Conservation (phyloP, 176 grass and related monocot species). For the Pontederia crassipes region DNA sequence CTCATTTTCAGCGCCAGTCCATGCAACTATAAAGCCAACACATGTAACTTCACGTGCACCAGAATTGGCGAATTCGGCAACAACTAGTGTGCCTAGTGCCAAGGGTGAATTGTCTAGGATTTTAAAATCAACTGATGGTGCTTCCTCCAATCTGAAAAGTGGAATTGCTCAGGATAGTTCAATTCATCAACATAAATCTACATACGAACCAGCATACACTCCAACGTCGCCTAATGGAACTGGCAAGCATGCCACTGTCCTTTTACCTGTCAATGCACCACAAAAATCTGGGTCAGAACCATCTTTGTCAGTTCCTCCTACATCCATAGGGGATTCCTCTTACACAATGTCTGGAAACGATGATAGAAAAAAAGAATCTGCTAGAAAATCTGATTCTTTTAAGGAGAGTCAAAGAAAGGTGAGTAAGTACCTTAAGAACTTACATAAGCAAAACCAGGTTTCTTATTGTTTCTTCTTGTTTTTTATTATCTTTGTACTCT, state of each 20-base stretch:
- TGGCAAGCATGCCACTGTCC: not conserved
- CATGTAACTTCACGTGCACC: conserved; percentile 22
- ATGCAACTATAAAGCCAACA: conserved; percentile 24
- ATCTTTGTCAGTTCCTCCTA: not conserved
- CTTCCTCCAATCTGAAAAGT: too few relatives aligned
- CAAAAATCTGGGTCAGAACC: not conserved
- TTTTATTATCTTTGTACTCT: conserved; percentile 10
- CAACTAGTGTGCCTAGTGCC: conserved; percentile 30
- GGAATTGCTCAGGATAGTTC: too few relatives aligned
- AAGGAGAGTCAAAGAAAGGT: conserved; percentile 48
- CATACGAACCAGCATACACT: too few relatives aligned
- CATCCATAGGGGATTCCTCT: not conserved
- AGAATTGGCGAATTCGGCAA: conserved; percentile 25
- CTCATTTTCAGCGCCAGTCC: conserved; percentile 17
- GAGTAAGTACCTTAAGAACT: conserved; percentile 32
- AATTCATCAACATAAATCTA: too few relatives aligned
- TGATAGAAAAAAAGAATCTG: conserved; percentile 37
- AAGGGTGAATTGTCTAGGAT: not conserved
- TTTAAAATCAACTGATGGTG: too few relatives aligned
- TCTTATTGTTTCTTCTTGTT: not conserved
- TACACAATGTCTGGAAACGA: conserved; percentile 13
- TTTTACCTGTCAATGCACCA: not conserved
- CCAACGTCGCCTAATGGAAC: too few relatives aligned
- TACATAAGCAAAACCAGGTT: conserved; percentile 42
- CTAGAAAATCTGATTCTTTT: conserved; percentile 37